A percentile compares a stretch with the other conserved stretches of the same genome.
These are phyloP conservation scores for Fusarium anthophilum DNA, from an alignment of 2,329 filamentous ascomycete species.

Conservation along the genomic window DNA sequence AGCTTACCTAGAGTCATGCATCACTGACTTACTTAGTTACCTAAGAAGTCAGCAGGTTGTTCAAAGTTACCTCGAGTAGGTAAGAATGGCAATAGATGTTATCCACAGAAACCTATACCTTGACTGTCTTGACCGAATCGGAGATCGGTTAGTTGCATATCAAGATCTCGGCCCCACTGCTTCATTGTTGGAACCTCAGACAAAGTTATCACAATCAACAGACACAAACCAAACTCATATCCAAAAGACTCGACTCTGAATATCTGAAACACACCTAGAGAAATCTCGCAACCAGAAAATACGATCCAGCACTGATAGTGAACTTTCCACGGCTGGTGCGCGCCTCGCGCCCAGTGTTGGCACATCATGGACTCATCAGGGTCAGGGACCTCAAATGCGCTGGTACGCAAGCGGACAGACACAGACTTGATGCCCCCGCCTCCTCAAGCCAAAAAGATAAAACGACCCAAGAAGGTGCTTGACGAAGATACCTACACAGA, in stretches of 20 bases:
- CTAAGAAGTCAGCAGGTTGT: background rate
- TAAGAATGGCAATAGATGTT: background rate
- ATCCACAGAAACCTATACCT: background rate
- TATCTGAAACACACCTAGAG: background rate
- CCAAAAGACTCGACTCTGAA: background rate
- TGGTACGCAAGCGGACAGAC: conserved; percentile 76
- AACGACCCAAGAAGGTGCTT: conserved; percentile 85
- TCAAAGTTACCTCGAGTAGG: background rate
- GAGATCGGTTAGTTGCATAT: conserved; percentile 41
- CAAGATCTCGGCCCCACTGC: conserved; percentile 22
- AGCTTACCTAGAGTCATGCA: background rate
- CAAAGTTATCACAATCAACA: background rate
- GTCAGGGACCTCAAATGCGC: conserved; percentile 59
- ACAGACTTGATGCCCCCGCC: conserved; percentile 85
- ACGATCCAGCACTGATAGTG: background rate
- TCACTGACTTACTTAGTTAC: background rate
- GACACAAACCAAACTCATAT: background rate
- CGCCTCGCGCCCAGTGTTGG: background rate
- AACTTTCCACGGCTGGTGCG: background rate
- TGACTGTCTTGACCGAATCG: background rate
- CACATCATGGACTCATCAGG: conserved; percentile 49
- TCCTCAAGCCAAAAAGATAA: conserved; percentile 86
- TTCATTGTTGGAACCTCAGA: background rate
- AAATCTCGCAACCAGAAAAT: background rate
- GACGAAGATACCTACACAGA: conserved; percentile 95